These are phyloP conservation scores for Penicillium sp. DNA, from an alignment of 2,329 filamentous ascomycete genomes.

Conservation along the genomic window DNA sequence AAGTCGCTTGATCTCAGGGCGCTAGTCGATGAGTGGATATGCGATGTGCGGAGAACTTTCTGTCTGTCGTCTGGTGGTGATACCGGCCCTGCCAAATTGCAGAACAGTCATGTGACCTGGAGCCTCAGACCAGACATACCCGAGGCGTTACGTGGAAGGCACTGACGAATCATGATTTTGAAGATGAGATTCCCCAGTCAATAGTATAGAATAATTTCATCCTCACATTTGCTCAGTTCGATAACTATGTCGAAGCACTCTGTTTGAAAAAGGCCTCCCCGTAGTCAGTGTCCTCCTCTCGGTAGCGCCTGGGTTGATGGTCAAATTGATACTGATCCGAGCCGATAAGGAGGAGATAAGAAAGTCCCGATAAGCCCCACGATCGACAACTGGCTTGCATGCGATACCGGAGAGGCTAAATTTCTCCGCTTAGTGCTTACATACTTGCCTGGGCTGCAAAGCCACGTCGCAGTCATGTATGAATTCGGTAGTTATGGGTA, in stretches of 20 bases:
- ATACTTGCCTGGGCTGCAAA: not conserved
- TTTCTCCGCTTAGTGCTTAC: not conserved
- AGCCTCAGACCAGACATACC: not conserved
- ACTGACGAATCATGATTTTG: too few relatives aligned
- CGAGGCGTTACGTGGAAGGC: too few relatives aligned
- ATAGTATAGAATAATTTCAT: not conserved
- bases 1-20: not conserved
- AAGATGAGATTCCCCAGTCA: too few relatives aligned
- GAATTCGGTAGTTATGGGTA: not conserved
- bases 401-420: constrained; percentile 1
- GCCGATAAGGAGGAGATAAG: not conserved
- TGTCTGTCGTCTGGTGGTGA: not conserved
- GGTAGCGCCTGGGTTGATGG: too few relatives aligned
- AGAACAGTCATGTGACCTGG: constrained; percentile 2
- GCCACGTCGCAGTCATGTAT: not conserved
- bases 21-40: constrained; percentile 2
- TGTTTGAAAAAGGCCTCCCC: too few relatives aligned
- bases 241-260: not conserved
- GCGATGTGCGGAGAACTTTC: constrained; percentile 1
- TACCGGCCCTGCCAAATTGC: not conserved
- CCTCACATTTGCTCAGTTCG: not conserved
- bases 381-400: not conserved
- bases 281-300: too few relatives aligned
- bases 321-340: too few relatives aligned
- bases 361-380: not conserved